These are phyloP conservation scores for Lachancea lanzarotensis DNA, from an alignment of 805 yeast species.

Conservation along the genomic window DNA sequence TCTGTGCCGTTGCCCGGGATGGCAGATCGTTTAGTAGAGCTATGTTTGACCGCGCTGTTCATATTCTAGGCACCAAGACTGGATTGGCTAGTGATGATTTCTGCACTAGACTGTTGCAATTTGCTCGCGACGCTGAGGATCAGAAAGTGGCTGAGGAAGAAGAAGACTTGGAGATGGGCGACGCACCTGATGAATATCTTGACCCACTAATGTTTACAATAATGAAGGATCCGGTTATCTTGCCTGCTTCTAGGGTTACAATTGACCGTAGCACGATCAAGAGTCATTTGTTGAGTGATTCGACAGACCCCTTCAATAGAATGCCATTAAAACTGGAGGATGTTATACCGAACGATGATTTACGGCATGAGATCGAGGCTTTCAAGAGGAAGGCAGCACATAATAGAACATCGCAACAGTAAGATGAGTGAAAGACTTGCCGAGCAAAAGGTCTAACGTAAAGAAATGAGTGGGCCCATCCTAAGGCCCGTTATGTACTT, in stretches of 20 bases:
- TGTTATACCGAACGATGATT: slow-evolving; percentile 68
- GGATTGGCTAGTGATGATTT: slow-evolving; percentile 50
- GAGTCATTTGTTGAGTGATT: slow-evolving; percentile 87
- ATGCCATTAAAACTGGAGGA: slow-evolving; percentile 85
- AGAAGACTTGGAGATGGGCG: slow-evolving; percentile 85
- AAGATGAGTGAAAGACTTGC: neutral
- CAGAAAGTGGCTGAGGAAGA: slow-evolving; percentile 60
- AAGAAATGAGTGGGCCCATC: too few relatives aligned
- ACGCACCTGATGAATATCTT: slow-evolving; percentile 90
- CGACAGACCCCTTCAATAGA: slow-evolving; percentile 96
- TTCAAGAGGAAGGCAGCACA: slow-evolving; percentile 44
- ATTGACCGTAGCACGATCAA: slow-evolving; percentile 90
- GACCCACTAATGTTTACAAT: slow-evolving; percentile 95
- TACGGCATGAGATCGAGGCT: slow-evolving; percentile 52
- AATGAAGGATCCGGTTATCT: slow-evolving; percentile 93
- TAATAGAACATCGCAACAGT: neutral
- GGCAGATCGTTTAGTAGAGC: slow-evolving; percentile 75
- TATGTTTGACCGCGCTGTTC: slow-evolving; percentile 64
- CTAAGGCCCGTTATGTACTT: too few relatives aligned
- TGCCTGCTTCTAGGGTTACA: slow-evolving; percentile 78
- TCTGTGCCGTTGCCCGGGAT: slow-evolving; percentile 79
- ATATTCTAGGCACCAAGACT: slow-evolving; percentile 50
- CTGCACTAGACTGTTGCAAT: slow-evolving; percentile 44
- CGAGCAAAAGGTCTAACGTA: neutral
- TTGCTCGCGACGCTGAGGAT: slow-evolving; percentile 60